A percentile compares a stretch with the other conserved stretches of the same genome.
Conservation (phyloP, 768 basidiomycete genomes). For the Termitomyces heimii region DNA sequence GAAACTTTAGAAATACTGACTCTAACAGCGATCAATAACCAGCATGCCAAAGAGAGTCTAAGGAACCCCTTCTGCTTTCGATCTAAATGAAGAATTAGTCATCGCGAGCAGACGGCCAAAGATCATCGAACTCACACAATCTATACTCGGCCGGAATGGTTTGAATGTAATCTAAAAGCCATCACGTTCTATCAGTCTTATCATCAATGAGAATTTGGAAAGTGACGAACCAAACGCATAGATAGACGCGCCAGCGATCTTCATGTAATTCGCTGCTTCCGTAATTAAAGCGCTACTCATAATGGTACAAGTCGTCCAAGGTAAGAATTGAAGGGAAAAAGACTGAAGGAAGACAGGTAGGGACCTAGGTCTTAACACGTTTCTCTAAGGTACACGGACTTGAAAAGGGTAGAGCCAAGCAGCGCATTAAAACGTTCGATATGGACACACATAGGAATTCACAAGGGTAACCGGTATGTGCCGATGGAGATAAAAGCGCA, state of each 20-base stretch:
- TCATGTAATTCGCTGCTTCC: slow-evolving; percentile 14
- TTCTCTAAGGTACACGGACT: not conserved
- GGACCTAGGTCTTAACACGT: not conserved
- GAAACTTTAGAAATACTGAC: slow-evolving; percentile 1
- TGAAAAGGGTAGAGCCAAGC: not conserved
- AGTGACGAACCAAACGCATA: slow-evolving; percentile 13
- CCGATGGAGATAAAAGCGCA: not conserved
- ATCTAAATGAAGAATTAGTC: slow-evolving; percentile 5
- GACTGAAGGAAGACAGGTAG: not conserved
- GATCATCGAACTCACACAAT: slow-evolving; percentile 6
- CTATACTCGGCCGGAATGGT: slow-evolving; percentile 15
- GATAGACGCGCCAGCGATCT: slow-evolving; percentile 15
- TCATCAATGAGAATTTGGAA: not conserved
- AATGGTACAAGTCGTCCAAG: not conserved
- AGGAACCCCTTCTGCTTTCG: slow-evolving; percentile 13
- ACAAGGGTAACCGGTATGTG: not conserved
- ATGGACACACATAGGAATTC: not conserved
- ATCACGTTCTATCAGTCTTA: not conserved
- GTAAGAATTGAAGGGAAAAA: not conserved
- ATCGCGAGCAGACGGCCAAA: not conserved
- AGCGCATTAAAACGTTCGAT: not conserved
- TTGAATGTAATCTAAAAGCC: slow-evolving; percentile 14
- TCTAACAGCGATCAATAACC: slow-evolving; percentile 12
- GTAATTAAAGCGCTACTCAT: slow-evolving; percentile 4
- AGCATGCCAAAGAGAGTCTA: slow-evolving; percentile 13